These are phyloP conservation scores for Bromus sterilis DNA, from an alignment of 176 grass and related monocot species.

Conservation along the genomic window DNA sequence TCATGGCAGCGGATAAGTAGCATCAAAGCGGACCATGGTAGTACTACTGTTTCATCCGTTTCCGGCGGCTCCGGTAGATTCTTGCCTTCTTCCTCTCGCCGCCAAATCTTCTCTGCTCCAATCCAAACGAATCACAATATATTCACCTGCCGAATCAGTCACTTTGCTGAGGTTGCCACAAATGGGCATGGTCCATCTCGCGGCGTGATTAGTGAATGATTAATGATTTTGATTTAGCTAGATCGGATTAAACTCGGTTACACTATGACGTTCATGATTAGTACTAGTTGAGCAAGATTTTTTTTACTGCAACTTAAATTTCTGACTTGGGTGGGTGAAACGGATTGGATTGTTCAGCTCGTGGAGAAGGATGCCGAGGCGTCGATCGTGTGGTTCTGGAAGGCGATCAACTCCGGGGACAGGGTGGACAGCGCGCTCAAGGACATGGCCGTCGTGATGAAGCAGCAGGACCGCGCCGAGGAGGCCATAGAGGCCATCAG, in stretches of 20 bases:
- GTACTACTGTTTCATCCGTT: not conserved
- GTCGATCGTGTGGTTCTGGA: constrained; percentile 91
- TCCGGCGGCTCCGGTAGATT: not conserved
- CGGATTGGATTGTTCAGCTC: constrained; percentile 37
- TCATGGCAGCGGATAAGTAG: not conserved
- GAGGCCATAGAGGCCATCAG: constrained; percentile 87
- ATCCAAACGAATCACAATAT: no score
- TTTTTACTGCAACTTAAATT: not conserved
- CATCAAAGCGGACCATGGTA: not conserved
- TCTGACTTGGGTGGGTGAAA: not conserved
- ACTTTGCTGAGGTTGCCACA: not conserved
- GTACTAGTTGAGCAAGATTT: not conserved
- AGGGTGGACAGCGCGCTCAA: constrained; percentile 90
- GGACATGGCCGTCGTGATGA: constrained; percentile 94
- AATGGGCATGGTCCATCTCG: not conserved
- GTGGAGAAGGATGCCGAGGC: constrained; percentile 74
- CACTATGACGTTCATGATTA: not conserved
- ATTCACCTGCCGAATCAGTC: not conserved
- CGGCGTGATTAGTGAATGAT: not conserved
- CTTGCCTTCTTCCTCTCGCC: not conserved
- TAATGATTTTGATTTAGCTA: not conserved
- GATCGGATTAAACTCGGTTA: not conserved
- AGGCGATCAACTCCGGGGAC: constrained; percentile 82
- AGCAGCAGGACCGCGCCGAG: constrained; percentile 63
- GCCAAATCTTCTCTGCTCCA: not conserved